Percentiles rank a stretch among this genome's conserved stretches.
Conservation (phyloP, 2,329 filamentous ascomycete species). For the Talaromyces funiculosus region DNA sequence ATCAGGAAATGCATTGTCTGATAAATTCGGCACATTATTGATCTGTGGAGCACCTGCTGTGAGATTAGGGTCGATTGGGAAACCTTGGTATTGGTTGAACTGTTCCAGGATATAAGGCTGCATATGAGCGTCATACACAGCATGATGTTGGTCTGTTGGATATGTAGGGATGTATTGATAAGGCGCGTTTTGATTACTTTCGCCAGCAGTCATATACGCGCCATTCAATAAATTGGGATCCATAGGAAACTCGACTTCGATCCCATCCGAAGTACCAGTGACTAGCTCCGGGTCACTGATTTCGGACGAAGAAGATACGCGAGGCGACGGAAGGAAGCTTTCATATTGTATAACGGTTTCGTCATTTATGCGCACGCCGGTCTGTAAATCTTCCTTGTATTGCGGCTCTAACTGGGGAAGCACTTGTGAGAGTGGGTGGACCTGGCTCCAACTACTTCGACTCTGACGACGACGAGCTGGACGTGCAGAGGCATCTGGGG, state of each 20-base stretch:
- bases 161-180: slow-evolving; percentile 7
- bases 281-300: slow-evolving; percentile 13
- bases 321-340: slow-evolving; percentile 16
- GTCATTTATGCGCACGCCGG: slow-evolving; percentile 9
- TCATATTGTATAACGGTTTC: slow-evolving; percentile 12
- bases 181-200: neutral
- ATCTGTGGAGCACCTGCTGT: slow-evolving; percentile 1
- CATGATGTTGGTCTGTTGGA: slow-evolving; percentile 7
- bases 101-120: slow-evolving; percentile 9
- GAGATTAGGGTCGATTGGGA: slow-evolving; percentile 15
- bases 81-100: slow-evolving; percentile 9
- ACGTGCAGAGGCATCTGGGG: slow-evolving; percentile 4
- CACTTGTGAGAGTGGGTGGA: neutral
- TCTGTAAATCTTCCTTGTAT: slow-evolving; percentile 5
- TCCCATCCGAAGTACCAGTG: slow-evolving; percentile 1
- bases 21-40: neutral
- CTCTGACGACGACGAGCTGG: slow-evolving; percentile 13
- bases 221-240: slow-evolving; percentile 10
- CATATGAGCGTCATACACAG: slow-evolving; percentile 5
- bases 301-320: slow-evolving; percentile 15
- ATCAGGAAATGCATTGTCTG: neutral
- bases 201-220: neutral
- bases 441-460: slow-evolving; percentile 9
- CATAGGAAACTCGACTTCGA: slow-evolving; percentile 11
- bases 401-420: slow-evolving; percentile 2